Base-by-base conservation (phyloP, 192 early-diverging fungal species). In the Pilaira anomala region DNA sequence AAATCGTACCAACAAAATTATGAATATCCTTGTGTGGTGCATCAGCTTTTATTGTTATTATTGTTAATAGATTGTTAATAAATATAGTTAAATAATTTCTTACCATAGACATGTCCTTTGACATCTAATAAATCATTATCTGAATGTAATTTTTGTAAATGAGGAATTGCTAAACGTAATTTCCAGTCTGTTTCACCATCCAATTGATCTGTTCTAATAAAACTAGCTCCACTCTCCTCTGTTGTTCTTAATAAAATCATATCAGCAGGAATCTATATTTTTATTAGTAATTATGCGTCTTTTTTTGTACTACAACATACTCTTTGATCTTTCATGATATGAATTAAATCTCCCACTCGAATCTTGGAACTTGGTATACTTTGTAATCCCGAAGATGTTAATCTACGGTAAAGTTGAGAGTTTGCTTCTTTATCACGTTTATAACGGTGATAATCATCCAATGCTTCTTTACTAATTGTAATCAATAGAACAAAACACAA, bases 101-200 rank as follows among this genome's bases (percentile, higher is more conserved):
- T 64, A 87, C 83, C 86, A 72, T 95, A 95, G 0, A 96, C 84
- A 13, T 83, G 80, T 5, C 86, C 93, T 24, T 82, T 74, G 42
- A 89, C 45, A 26, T 70, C 64, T 49, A 91, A 75, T 33, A 98
- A 71, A 1, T 79, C 77, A 42, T 74, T 65, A 58, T 90, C 82
- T 26, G 77, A 78, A 7, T 78, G 62, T 19, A 93, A 74, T 55
- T 85, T 88, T 68, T 98, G 96, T 14, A 87, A 85, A 1, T 83
- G 83, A 12, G 91, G 87, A 30, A 95, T 88, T 0, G 96, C 96
- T 28, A 96, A 71, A 50, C 85, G 78, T 65, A 98, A 76, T 78
- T 98, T 98, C 94, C 94, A 97, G 71, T 98, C 94, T 1, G 96
- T 98, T 66, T 98, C 96, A 63, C 96, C 96, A 66, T 98, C 96